Base-by-base conservation (phyloP, 2,329 filamentous ascomycete genomes). In the Penicillium sp. region DNA sequence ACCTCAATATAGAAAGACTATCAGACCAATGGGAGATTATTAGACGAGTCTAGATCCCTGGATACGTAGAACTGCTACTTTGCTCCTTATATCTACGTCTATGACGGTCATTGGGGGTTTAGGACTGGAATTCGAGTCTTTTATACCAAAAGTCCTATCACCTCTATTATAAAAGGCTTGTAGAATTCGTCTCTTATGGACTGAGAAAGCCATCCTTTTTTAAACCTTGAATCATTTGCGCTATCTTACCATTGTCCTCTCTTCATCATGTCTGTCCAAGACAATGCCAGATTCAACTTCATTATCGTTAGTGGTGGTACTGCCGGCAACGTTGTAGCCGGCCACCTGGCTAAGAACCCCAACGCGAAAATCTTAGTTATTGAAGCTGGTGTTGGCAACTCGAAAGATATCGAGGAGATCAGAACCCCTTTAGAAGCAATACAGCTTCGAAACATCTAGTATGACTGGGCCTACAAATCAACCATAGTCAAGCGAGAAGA, bases 381-480 rank as follows among this genome's bases (percentile, higher is more conserved):
- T 38, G 72, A 76, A 54, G 72, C 73, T 6, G 73, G 73, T 27
- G 60, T 68, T 44, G 74, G 75, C 58, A 81, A 83, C 63, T 77
- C 83, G 0, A 69, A 76, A 27, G 72, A 82, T 19, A 67, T 83
- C 29, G 75, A 80, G 5, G 77, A 79, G 12, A 86, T 87, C 69
- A 81, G 77, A 6, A 86, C 84, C 1, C 84, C 85, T 1, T 79
- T 81, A 2, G 71, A 74, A 9, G 85, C 84, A 25, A 82, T 87
- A 64, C 77, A 80, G 4, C 78, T 86, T 0, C 80, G 83, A 19
- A 78, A 77, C n/a, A 83, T 80, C 68, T 71, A 84, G 65, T 80
- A 85, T 63, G 84, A 87, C 69, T 86, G 83, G 83, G 76, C 76
- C 0, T 87, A 86, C 72, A 86, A 87, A 74, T 83, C 82, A 2